A percentile compares a stretch with the other conserved stretches of the same genome.
These are phyloP conservation scores for Gliomastix tumulicola DNA, from an alignment of 2,329 filamentous ascomycete species.

Conservation along the genomic window DNA sequence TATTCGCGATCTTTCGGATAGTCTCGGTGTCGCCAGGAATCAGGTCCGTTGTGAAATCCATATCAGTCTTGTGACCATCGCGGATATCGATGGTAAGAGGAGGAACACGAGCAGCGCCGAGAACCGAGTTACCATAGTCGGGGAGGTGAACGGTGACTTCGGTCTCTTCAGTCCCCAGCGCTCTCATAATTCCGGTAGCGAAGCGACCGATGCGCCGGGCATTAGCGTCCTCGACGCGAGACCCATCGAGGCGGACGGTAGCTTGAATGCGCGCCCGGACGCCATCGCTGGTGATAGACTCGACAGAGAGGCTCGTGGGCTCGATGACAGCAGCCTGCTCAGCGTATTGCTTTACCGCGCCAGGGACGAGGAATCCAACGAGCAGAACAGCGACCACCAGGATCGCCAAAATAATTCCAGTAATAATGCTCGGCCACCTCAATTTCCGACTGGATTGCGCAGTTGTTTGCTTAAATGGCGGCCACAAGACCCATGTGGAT, in stretches of 20 bases:
- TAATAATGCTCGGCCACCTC: slow-evolving; percentile 72
- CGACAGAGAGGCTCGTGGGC: slow-evolving; percentile 76
- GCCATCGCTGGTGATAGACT: slow-evolving; percentile 74
- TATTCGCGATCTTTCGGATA: slow-evolving; percentile 73
- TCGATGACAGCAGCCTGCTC: slow-evolving; percentile 76
- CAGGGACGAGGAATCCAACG: slow-evolving; percentile 74
- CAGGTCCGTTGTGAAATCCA: slow-evolving; percentile 76
- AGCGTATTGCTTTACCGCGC: slow-evolving; percentile 77
- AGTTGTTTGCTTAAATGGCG: too few relatives aligned
- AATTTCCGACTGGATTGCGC: slow-evolving; percentile 15
- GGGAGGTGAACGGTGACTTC: slow-evolving; percentile 73
- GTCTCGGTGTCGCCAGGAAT: slow-evolving; percentile 69
- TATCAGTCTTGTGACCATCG: slow-evolving; percentile 67
- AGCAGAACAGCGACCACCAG: slow-evolving; percentile 63
- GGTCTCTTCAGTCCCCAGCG: slow-evolving; percentile 68
- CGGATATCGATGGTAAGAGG: slow-evolving; percentile 68
- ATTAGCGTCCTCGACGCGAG: slow-evolving; percentile 62
- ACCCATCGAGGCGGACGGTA: slow-evolving; percentile 73
- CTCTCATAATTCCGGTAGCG: slow-evolving; percentile 71
- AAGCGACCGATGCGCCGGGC: slow-evolving; percentile 70
- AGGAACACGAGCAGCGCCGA: slow-evolving; percentile 73
- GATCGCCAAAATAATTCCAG: slow-evolving; percentile 59
- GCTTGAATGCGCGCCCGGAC: slow-evolving; percentile 76
- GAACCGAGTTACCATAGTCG: slow-evolving; percentile 68
- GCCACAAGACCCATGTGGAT: too few relatives aligned